Conservation (phyloP, 768 basidiomycete species). For the Leccinum sublutescens region DNA sequence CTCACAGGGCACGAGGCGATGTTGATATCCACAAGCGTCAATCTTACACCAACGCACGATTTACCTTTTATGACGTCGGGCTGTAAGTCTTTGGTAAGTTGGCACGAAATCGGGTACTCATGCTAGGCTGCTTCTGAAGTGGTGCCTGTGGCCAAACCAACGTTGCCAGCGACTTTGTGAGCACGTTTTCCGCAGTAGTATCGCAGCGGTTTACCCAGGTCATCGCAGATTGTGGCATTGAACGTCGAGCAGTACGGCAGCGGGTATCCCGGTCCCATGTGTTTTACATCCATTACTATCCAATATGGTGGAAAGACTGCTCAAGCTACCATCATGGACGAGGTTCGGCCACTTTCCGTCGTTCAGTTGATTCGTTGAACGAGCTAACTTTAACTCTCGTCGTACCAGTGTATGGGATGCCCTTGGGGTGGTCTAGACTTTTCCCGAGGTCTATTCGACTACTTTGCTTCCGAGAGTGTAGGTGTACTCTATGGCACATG, state of each 20-base stretch:
- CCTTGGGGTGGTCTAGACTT: slow-evolving; percentile 67
- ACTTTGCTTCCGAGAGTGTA: slow-evolving; percentile 45
- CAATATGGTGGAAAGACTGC: slow-evolving; percentile 58
- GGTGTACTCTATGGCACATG: slow-evolving; percentile 66
- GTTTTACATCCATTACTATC: slow-evolving; percentile 62
- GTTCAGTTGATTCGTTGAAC: neutral
- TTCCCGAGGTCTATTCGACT: slow-evolving; percentile 60
- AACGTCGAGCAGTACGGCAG: slow-evolving; percentile 53
- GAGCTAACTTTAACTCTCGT: neutral
- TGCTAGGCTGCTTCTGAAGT: slow-evolving; percentile 29
- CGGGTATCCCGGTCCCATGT: slow-evolving; percentile 64
- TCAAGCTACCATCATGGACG: slow-evolving; percentile 58
- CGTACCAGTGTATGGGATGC: slow-evolving; percentile 61
- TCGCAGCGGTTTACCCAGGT: slow-evolving; percentile 2
- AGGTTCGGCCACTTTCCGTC: slow-evolving; percentile 38
- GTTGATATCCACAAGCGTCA: slow-evolving; percentile 40
- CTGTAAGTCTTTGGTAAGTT: slow-evolving; percentile 34
- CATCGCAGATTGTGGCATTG: slow-evolving; percentile 51
- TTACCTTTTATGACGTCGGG: slow-evolving; percentile 58
- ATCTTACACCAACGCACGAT: slow-evolving; percentile 36
- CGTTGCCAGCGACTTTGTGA: slow-evolving; percentile 42
- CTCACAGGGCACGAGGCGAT: slow-evolving; percentile 44
- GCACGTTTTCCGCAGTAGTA: slow-evolving; percentile 16
- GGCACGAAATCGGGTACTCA: slow-evolving; percentile 7
- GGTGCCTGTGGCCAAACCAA: slow-evolving; percentile 55